Base-by-base conservation (phyloP, 148 eudicot genomes). In the Beta vulgaris region DNA sequence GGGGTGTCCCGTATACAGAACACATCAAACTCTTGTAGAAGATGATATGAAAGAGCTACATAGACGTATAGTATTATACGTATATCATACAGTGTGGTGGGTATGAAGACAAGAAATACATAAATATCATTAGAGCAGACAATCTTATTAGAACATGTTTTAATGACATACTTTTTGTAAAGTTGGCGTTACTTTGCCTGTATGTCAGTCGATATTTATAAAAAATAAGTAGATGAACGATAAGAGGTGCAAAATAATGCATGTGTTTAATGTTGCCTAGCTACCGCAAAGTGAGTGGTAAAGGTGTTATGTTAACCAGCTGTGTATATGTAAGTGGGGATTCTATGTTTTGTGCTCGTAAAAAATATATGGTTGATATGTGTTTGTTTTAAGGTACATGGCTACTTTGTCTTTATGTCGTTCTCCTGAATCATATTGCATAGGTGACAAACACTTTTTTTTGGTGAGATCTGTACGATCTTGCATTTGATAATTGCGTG, bases 111-210 rank as follows among this genome's bases (percentile, higher is more conserved):
- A 28, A 62, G 59, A 29, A 25, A 32, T 16, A 68, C 11, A n/a
- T 60, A 58, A 53, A 0, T 44, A 31, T 15, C 48, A 16, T 25
- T 12, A 18, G 35, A 26, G 53, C 10, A 42, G 51, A 54, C 21
- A 35, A n/a, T 15, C 1, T 3, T 1, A 23, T 66, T n/a, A 7
- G 11, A 11, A 12, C 26, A 61, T 31, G 78, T n/a, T 35, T 75
- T 65, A 28, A 42, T 59, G 44, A 4, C 71, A 76, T 69, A 23
- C 26, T 31, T 69, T 76, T 69, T 76, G 79, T 69, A 32, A 58
- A 76, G 53, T 46, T 77, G 70, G 70, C 75, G 68, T 77, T 76
- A 42, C 51, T 76, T 37, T 19, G 39, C 46, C 36, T 46, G 62
- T 46, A 35, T 49, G 62, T 28, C 25, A 7, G 34, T 62, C 39